Conservation (phyloP, 148 eudicot species). For the Silene conica region DNA sequence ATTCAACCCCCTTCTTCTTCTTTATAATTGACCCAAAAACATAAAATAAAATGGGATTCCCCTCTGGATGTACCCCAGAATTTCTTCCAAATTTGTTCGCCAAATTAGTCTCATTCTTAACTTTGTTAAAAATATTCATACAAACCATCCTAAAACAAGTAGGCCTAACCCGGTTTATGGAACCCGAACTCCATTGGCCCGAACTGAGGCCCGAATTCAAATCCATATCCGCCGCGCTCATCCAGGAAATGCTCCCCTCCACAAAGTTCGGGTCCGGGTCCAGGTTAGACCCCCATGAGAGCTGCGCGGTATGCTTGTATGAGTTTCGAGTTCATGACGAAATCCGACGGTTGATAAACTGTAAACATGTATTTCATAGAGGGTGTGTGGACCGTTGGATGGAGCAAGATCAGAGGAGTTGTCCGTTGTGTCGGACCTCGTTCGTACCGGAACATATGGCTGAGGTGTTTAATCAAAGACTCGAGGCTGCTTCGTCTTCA, state of each 20-base stretch:
- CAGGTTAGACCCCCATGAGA: conserved; percentile 36
- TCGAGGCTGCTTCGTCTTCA: conserved; percentile 46
- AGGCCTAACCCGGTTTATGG: conserved; percentile 55
- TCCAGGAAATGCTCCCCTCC: conserved; percentile 76
- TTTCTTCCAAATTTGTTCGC: conserved; percentile 53
- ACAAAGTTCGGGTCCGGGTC: conserved; percentile 35
- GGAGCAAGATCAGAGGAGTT: conserved; percentile 66
- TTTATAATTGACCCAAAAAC: not conserved
- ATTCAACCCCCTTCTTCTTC: not conserved
- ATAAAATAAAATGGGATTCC: conserved; percentile 44
- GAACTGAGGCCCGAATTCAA: conserved; percentile 21
- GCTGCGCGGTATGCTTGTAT: conserved; percentile 61
- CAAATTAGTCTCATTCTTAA: conserved; percentile 37
- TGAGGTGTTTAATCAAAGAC: conserved; percentile 46
- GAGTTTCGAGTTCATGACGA: conserved; percentile 51
- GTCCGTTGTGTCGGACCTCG: conserved; percentile 60
- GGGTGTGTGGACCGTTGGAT: conserved; percentile 81
- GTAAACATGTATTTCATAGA: conserved; percentile 54
- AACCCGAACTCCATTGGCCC: conserved; percentile 41
- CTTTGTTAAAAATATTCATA: conserved; percentile 31
- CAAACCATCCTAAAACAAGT: conserved; percentile 23
- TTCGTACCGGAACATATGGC: conserved; percentile 49
- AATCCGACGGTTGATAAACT: conserved; percentile 48
- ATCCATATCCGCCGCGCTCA: conserved; percentile 49
- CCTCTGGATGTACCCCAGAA: conserved; percentile 45